Evolutionary conservation across 2,329 filamentous ascomycete species (phyloP), one percentile per base, ranked within the genome.

Genomic region (Nakataea oryzae): DNA sequence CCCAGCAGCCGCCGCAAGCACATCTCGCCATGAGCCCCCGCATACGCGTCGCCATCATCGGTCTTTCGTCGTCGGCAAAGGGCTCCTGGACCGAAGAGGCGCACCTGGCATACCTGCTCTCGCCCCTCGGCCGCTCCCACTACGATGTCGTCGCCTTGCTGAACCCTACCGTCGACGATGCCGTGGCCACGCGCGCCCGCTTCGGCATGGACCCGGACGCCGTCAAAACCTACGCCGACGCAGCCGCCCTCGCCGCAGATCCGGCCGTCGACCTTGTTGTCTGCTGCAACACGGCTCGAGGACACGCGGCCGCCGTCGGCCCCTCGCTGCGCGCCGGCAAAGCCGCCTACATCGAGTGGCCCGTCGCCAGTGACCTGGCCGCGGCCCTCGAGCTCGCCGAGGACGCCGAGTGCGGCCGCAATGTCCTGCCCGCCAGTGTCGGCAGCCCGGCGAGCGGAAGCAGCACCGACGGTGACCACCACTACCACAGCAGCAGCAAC

Each of bases 91-190:
- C 62, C 30, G 28, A 26, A 55, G 29, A 69, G 29, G 82, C 80
- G 2, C 85, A 88, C 66, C 77, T 87, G 0, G 83, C 86, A 0
- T 86, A 86, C 68, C 79, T 88, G 2, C 70, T 78, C 34, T 81
- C 81, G 0, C 70, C 76, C 0, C 72, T 69, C 2, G 76, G 78
- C 8, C 74, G 73, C 21, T 65, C 73, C 2, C 73, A 76, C 14
- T 84, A 78, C 64, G 63, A 75, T 27, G 79, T 85, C 58, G 76
- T 80, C 1, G 83, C 81, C 0, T 71, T 86, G 0, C 75, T 78
- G 63, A 84, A 85, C 71, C 80, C 77, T 21, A 78, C 74, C 57
- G 70, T 74, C 1, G 75, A 80, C 0, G 80, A 81, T 0, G 67
- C 72, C 9, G 72, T 69, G 0, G 78, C 81, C 21, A 80, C 80